A percentile compares a stretch with the other conserved stretches of the same genome.
Conservation (phyloP, 441 rosid species). For the Mallotus japonicus region DNA sequence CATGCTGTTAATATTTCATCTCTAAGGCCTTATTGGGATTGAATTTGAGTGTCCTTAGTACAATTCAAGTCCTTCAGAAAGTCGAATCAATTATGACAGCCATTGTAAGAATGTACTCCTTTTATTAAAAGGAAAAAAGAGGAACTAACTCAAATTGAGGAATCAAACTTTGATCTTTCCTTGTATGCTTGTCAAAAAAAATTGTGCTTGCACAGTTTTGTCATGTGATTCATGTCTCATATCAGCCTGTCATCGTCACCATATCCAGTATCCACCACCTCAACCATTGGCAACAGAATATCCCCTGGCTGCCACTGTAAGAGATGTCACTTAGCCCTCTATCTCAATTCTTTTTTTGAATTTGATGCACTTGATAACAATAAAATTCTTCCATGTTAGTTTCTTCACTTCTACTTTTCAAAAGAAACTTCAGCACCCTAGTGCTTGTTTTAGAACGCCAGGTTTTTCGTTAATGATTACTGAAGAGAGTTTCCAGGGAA, state of each 20-base stretch:
- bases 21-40: background rate
- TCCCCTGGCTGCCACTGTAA: background rate
- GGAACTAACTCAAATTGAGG: background rate
- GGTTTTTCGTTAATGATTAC: background rate
- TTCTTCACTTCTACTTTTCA: background rate
- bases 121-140: background rate
- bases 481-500: background rate
- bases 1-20: background rate
- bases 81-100: background rate
- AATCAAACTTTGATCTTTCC: background rate
- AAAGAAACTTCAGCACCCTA: background rate
- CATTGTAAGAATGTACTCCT: background rate
- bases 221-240: background rate
- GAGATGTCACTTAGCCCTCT: background rate
- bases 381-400: background rate
- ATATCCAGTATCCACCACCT: background rate
- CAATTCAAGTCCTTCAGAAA: background rate
- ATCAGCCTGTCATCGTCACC: background rate
- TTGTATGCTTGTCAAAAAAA: background rate
- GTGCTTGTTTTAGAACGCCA: background rate
- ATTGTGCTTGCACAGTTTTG: background rate
- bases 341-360: background rate
- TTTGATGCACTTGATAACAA: background rate
- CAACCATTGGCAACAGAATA: background rate
- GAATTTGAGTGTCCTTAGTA: background rate